Evolutionary conservation across 139 green algal genomes (phyloP).

Genomic region (Spirogloea muscicola): DNA sequence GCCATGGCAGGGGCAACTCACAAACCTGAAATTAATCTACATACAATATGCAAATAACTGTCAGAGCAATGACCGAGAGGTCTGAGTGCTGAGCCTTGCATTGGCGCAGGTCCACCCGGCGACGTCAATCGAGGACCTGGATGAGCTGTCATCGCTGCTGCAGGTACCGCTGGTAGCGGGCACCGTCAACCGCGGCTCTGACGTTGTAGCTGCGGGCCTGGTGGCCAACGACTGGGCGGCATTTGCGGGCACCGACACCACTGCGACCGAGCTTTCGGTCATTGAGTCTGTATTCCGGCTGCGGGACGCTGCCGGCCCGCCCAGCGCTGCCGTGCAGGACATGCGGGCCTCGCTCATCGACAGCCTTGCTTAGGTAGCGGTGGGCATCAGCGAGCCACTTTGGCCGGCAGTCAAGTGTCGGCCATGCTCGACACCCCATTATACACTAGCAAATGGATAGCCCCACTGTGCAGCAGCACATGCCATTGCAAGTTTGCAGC

Average conservation of each 20-base stretch:
- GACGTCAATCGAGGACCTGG: constrained; percentile 94
- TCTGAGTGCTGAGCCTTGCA: too few relatives aligned
- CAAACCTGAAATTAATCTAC: too few relatives aligned
- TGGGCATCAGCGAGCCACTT: too few relatives aligned
- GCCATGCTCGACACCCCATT: too few relatives aligned
- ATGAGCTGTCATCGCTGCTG: constrained; percentile 89
- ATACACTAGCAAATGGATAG: too few relatives aligned
- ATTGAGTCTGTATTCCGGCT: constrained; percentile 95
- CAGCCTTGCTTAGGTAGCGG: too few relatives aligned
- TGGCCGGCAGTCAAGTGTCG: too few relatives aligned
- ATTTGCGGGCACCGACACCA: constrained; percentile 96
- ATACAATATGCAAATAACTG: too few relatives aligned
- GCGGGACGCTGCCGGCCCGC: constrained; percentile 70
- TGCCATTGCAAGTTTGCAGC: too few relatives aligned
- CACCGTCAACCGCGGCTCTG: constrained; percentile 91
- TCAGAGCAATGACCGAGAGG: too few relatives aligned
- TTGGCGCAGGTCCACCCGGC: constrained; percentile 73
- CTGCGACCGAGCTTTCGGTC: constrained; percentile 89
- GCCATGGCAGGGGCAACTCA: too few relatives aligned
- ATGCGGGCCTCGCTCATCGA: constrained; percentile 90
- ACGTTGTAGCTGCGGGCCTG: constrained; percentile 87
- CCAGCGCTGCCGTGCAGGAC: constrained; percentile 78
- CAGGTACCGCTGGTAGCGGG: constrained; percentile 95
- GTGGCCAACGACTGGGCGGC: constrained; percentile 95
- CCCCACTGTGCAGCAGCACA: too few relatives aligned